Conservation (phyloP, 2,329 filamentous ascomycete species). For the Xylaria digitata region DNA sequence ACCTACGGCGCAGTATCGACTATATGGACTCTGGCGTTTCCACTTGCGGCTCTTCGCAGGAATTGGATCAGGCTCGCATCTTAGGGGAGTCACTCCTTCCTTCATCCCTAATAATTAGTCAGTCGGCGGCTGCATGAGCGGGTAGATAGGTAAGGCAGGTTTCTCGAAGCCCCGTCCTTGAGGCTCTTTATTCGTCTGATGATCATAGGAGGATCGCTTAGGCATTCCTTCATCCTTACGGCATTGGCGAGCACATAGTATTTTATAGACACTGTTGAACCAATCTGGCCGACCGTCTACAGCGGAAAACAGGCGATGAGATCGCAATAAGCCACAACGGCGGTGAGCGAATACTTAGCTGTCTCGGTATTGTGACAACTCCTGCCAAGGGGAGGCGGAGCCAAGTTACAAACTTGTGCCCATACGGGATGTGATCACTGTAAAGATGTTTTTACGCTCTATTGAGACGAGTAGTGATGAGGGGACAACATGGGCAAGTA, state of each 20-base stretch:
- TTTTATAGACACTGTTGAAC: not conserved
- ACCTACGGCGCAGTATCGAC: constrained; percentile 14
- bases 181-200: constrained; percentile 23
- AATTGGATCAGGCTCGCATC: constrained; percentile 28
- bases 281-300: not conserved
- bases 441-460: not conserved
- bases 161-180: constrained; percentile 9
- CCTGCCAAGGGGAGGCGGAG: constrained; percentile 3
- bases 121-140: not conserved
- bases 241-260: not conserved
- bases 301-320: not conserved
- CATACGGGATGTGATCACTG: not conserved
- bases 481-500: not conserved
- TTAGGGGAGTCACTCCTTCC: not conserved
- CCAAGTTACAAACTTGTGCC: not conserved
- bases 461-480: not conserved
- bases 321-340: not conserved
- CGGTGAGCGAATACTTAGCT: not conserved
- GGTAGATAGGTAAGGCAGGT: not conserved
- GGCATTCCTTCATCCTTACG: not conserved
- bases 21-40: constrained; percentile 20
- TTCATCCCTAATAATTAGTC: constrained; percentile 20
- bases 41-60: constrained; percentile 33
- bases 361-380: not conserved
- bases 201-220: not conserved